phyloP scores from a whole-genome alignment of 768 basidiomycete species.

The Brasilioporus rufonigricans region DNA sequence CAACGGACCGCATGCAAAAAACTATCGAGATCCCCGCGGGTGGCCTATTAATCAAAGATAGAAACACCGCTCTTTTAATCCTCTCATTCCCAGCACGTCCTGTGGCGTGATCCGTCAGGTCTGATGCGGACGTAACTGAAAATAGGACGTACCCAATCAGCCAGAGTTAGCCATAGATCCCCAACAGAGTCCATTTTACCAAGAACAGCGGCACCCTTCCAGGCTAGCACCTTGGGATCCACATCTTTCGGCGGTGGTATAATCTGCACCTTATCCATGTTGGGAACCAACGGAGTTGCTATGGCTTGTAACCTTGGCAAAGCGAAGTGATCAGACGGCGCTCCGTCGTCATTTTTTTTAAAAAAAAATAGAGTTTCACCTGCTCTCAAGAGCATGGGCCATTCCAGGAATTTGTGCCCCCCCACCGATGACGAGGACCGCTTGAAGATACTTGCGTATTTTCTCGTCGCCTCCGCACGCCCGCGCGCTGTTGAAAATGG shows the following conservation, averaged over 20 bases:
- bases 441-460: slow-evolving; percentile 84
- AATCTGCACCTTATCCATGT: slow-evolving; percentile 87
- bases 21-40: not conserved
- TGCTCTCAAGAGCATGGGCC: slow-evolving; percentile 83
- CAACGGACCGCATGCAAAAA: not conserved
- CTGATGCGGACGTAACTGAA: not conserved
- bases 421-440: slow-evolving; percentile 86
- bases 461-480: slow-evolving; percentile 87
- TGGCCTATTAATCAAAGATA: slow-evolving; percentile 47
- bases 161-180: slow-evolving; percentile 84
- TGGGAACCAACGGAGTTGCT: slow-evolving; percentile 74
- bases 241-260: slow-evolving; percentile 94
- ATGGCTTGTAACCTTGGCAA: slow-evolving; percentile 65
- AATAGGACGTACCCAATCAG: slow-evolving; percentile 74
- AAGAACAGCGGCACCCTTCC: slow-evolving; percentile 93
- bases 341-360: not conserved
- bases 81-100: slow-evolving; percentile 79
- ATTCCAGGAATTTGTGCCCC: slow-evolving; percentile 78
- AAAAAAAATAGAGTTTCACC: slow-evolving; percentile 43
- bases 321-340: slow-evolving; percentile 4
- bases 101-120: slow-evolving; percentile 30
- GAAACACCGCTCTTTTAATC: slow-evolving; percentile 79
- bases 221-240: slow-evolving; percentile 84
- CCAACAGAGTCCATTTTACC: slow-evolving; percentile 87
- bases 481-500: slow-evolving; percentile 89